Conservation (phyloP, 305 asterid species). For the Stenogyne calaminthoides region DNA sequence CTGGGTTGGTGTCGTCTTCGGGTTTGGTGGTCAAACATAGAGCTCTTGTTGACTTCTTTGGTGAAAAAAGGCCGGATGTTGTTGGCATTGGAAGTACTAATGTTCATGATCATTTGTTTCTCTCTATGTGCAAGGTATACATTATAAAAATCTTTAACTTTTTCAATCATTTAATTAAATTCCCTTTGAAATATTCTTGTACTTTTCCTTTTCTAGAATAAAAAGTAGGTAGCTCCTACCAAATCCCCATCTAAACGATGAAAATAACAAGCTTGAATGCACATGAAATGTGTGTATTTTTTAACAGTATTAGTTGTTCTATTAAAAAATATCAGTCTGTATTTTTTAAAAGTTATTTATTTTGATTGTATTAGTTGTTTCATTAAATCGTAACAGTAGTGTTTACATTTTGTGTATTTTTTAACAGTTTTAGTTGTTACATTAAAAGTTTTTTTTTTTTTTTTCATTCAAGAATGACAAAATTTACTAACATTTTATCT, state of each 20-base stretch:
- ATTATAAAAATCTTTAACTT: neutral
- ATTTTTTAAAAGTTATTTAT: no score
- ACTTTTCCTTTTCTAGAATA: neutral
- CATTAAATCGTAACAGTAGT: no score
- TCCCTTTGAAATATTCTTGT: neutral
- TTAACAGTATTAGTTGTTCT: no score
- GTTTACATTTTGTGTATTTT: no score
- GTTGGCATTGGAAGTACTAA: conserved; percentile 71
- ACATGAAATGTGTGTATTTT: neutral
- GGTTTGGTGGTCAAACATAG: conserved; percentile 69
- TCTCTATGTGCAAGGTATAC: conserved; percentile 86
- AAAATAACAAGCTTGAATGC: neutral
- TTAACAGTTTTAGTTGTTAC: no score
- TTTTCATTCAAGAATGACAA: neutral
- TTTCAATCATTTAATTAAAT: neutral
- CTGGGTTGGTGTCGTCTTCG: conserved; percentile 51
- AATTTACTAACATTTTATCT: no score
- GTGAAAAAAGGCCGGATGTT: conserved; percentile 61
- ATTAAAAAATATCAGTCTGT: no score
- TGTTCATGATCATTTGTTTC: conserved; percentile 52
- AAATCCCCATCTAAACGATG: neutral
- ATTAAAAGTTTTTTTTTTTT: no score
- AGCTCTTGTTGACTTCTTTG: conserved; percentile 61
- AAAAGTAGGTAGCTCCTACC: neutral
- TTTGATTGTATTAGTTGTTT: no score